Evolutionary conservation across 1,284 basidiomycete species (phyloP), one percentile per base, ranked within the genome.

Genomic region (Dichomitus squalens): DNA sequence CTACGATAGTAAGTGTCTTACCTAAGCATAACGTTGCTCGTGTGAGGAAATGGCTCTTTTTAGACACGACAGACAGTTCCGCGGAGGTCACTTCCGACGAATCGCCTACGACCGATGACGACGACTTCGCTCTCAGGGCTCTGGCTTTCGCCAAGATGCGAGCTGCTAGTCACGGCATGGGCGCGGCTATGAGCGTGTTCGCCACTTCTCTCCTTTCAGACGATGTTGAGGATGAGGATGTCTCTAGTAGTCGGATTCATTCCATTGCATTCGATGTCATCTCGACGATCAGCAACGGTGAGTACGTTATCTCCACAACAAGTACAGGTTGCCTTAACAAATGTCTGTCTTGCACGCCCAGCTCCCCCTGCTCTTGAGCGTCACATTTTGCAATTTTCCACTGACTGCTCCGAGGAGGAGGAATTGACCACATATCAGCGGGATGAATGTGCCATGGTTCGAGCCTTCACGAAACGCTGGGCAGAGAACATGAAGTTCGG

Each of bases 141-240:
- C 39, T 57, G 36, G 50, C 55, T 0, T 57, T 57, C n/a, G 55
- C 55, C 1, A 48, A 51, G 43, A 39, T 47, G 29, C 55, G 55
- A 3, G 50, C 55, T 4, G 44, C 55, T 4, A 52, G 47, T 29
- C 11, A 38, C 5, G 55, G 55, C 4, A 52, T 57, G 41, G 38
- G 43, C 14, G 50, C 46, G 3, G 55, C 50, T 8, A 57, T 57
- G 55, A 36, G 11, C 16, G 47, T 18, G 23, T 49, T 57, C 36
- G 48, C 35, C 25, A 34, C 27, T 7, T 38, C 44, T 4, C 25
- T 52, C 7, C 41, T 48, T 2, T 36, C 46, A 14, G 46, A 39
- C 3, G 50, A 57, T 21, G 38, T 40, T 2, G 44, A 29, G 11
- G 41, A 36, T 1, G 38, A 48, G 2, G 35, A 27, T 6, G 36